Base-by-base conservation (phyloP, 176 grass and related monocot species). In the Puccinellia tenuiflora region DNA sequence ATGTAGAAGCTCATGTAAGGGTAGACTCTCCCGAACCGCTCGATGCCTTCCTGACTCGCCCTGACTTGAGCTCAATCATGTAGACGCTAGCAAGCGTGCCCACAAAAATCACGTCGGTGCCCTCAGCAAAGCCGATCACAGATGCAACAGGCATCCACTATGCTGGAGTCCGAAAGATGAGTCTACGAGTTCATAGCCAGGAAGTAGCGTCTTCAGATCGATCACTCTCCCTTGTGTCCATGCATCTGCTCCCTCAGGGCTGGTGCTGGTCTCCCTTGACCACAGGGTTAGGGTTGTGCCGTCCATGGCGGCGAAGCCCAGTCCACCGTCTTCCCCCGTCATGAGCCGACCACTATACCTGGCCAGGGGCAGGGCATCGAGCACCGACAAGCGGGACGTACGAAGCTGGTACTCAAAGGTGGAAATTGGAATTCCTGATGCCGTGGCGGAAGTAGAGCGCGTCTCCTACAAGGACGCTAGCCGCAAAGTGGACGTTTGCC, bases 361-460 rank as follows among this genome's bases (percentile, higher is more conserved):
- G 1, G 16, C 16, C 43, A 10, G 45, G 7, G 26, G 6, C 42
- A n/a, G n/a, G n/a, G n/a, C n/a, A n/a, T 50, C 13, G 3, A 78
- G 6, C 48, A 85, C 47, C 28, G 28, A 63, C 28, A 63, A 5
- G 60, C 28, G 10, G 28, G 60, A 15, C 29, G 60, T 63, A 1
- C n/a, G 22, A 35, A 85, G 5, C 0, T 68, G 17, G 14, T 25
- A 85, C 83, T 55, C 25, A 2, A 85, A 8, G 20, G 39, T n/a
- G n/a, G n/a, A n/a, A n/a, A n/a, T n/a, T 55, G 21, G 16, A 7
- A 2, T 24, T 6, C n/a, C 16, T 12, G 7, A 38, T 4, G 18
- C 20, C 16, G n/a, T n/a, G n/a, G 13, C 15, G 15, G 20, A 85
- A 85, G 51, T 85, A 77, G 37, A 85, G 63, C 14, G 50, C 28